A percentile compares a stretch with the other conserved stretches of the same genome.
Conservation (phyloP, 2,329 filamentous ascomycete genomes). For the Aspergillus tanneri region DNA sequence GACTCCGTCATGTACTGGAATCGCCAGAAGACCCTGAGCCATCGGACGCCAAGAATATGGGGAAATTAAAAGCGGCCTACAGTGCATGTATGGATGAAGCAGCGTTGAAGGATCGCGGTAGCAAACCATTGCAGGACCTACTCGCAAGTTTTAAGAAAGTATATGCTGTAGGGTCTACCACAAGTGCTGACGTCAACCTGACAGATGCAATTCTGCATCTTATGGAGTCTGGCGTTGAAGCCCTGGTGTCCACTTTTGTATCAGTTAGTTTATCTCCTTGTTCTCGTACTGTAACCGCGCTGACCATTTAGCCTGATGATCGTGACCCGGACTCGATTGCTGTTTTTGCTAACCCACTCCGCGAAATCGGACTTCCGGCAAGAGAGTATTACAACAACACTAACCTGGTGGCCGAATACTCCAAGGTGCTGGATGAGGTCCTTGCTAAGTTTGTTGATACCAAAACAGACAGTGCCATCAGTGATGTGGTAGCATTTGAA, state of each 20-base stretch:
- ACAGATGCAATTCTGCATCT: slow-evolving; percentile 40
- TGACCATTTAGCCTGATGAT: slow-evolving; percentile 47
- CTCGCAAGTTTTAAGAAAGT: slow-evolving; percentile 53
- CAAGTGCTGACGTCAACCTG: slow-evolving; percentile 28
- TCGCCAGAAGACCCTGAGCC: slow-evolving; percentile 43
- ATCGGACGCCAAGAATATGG: slow-evolving; percentile 54
- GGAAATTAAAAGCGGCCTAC: slow-evolving; percentile 64
- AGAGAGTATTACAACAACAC: slow-evolving; percentile 62
- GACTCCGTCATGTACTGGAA: slow-evolving; percentile 64
- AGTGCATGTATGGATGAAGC: slow-evolving; percentile 65
- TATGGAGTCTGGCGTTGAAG: slow-evolving; percentile 36
- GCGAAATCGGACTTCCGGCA: slow-evolving; percentile 58
- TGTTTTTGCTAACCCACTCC: slow-evolving; percentile 47
- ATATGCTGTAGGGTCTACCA: slow-evolving; percentile 41
- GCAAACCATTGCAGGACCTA: slow-evolving; percentile 56
- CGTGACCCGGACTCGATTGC: slow-evolving; percentile 56
- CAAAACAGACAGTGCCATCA: slow-evolving; percentile 27
- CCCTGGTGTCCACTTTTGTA: slow-evolving; percentile 34
- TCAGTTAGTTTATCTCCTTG: slow-evolving; percentile 29
- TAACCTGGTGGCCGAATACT: slow-evolving; percentile 54
- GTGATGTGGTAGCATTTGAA: slow-evolving; percentile 58
- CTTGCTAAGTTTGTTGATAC: slow-evolving; percentile 40
- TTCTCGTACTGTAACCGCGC: neutral
- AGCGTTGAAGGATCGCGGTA: slow-evolving; percentile 55
- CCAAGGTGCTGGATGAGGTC: slow-evolving; percentile 43